Evolutionary conservation across 2,329 filamentous ascomycete species (phyloP).

Genomic region (Lachnellula suecica): DNA sequence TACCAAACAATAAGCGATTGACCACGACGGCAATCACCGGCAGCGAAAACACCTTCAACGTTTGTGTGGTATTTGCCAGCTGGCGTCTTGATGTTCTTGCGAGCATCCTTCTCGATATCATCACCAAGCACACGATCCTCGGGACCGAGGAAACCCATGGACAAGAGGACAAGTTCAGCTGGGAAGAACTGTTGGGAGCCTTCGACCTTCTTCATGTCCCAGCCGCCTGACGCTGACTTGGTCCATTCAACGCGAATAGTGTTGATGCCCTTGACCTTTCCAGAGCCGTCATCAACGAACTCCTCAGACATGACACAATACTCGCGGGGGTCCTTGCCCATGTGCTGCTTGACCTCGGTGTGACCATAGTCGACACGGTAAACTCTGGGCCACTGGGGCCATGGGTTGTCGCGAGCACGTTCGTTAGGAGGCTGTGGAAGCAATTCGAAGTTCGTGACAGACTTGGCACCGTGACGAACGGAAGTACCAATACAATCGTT

Average conservation of each 20-base stretch:
- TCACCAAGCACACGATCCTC: constrained; percentile 85
- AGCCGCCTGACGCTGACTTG: constrained; percentile 82
- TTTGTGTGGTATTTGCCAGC: constrained; percentile 87
- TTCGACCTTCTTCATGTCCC: constrained; percentile 98
- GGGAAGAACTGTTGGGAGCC: constrained; percentile 95
- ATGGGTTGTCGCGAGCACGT: constrained; percentile 92
- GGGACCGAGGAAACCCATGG: constrained; percentile 96
- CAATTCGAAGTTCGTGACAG: constrained; percentile 94
- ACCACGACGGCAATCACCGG: constrained; percentile 90
- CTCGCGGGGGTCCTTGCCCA: constrained; percentile 93
- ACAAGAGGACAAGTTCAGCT: constrained; percentile 88
- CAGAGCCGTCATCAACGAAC: constrained; percentile 85
- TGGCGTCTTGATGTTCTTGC: constrained; percentile 95
- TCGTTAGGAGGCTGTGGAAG: constrained; percentile 88
- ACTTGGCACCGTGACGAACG: constrained; percentile 92
- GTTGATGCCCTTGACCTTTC: constrained; percentile 93
- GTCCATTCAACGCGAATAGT: constrained; percentile 96
- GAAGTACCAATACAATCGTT: constrained; percentile 98
- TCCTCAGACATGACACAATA: constrained; percentile 99
- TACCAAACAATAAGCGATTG: constrained; percentile 96
- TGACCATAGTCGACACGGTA: constrained; percentile 99
- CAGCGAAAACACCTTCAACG: constrained; percentile 84
- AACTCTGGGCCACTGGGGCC: constrained; percentile 97
- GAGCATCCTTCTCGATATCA: constrained; percentile 84
- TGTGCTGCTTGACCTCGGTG: constrained; percentile 92